Evolutionary conservation across 2,329 filamentous ascomycete genomes (phyloP), one percentile per base, ranked within the genome.

Genomic region (Podosphaera xanthii): DNA sequence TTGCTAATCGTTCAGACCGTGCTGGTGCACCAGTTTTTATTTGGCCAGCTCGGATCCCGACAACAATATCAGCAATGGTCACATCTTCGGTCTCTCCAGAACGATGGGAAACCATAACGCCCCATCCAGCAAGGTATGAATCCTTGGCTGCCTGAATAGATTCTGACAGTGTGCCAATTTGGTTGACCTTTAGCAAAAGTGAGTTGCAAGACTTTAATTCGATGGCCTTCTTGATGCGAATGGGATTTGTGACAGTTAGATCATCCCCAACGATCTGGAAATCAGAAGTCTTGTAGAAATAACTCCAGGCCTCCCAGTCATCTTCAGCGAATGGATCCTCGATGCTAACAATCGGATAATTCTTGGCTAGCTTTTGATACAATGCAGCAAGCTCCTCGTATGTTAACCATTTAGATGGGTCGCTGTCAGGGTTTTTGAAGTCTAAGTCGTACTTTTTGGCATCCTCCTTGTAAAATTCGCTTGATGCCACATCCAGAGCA

Each of bases 301-400:
- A 95, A 83, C 87, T 94, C 92, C 92, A 98, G 63, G 92, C 92
- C 82, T 97, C 91, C 92, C 92, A 98, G 80, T 98, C 92, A 71
- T 97, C 92, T 82, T 98, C 92, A 65, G 88, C 91, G 76, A 98
- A 98, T 72, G 92, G 92, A 74, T 98, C 92, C 79, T 98, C 92
- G 69, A 98, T 97, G 75, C 82, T 87, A 76, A 97, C 88, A 71
- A 98, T 98, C 70, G 92, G 91, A 79, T 98, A 98, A 79, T 95
- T 96, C 80, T 83, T 80, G 72, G 81, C 79, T 63, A 98, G 83
- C 54, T 83, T 78, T 73, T 86, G 82, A 84, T 98, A 97, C 69
- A 94, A 77, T 70, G 85, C 83, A 71, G 92, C 91, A 63, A 98
- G 86, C 78, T 98, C 79, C 80, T 97, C 88, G 76, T 97, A 97